A percentile compares a stretch with the other conserved stretches of the same genome.
Evolutionary conservation across 2,329 filamentous ascomycete genomes (phyloP).

Genomic region (Fusarium liriodendri): DNA sequence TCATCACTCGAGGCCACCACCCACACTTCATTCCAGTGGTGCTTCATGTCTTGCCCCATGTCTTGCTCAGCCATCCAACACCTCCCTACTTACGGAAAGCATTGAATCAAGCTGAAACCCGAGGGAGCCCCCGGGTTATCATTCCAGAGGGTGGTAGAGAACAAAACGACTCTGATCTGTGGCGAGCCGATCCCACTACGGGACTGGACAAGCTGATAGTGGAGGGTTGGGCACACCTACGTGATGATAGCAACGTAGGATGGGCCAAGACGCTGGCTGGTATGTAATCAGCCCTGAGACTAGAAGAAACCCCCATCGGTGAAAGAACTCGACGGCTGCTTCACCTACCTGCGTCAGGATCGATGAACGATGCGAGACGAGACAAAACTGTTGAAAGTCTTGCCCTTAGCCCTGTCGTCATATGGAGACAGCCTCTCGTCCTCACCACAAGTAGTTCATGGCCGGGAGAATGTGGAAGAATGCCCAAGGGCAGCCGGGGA

Average conservation of each 20-base stretch:
- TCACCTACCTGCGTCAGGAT: neutral
- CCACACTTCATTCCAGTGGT: slow-evolving; percentile 11
- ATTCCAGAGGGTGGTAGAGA: slow-evolving; percentile 17
- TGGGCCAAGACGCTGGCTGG: neutral
- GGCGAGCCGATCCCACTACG: slow-evolving; percentile 14
- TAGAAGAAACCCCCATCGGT: neutral
- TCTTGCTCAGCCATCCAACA: slow-evolving; percentile 5
- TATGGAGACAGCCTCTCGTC: neutral
- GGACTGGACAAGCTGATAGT: neutral
- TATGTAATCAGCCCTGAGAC: slow-evolving; percentile 10
- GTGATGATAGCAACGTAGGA: neutral
- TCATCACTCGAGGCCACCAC: neutral
- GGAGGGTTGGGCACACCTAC: neutral
- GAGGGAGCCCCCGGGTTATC: neutral
- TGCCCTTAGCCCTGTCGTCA: neutral
- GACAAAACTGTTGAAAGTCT: slow-evolving; percentile 1
- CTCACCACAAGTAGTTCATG: neutral
- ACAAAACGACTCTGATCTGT: slow-evolving; percentile 20
- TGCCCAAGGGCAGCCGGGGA: neutral
- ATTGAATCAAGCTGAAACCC: neutral
- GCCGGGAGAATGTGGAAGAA: neutral
- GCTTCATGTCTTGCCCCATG: slow-evolving; percentile 1
- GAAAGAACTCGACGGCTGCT: neutral
- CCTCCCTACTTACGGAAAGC: neutral
- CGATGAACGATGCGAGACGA: slow-evolving; percentile 6